These are phyloP conservation scores for Tilletia setariae DNA, from an alignment of 1,284 basidiomycete genomes.

Conservation along the genomic window DNA sequence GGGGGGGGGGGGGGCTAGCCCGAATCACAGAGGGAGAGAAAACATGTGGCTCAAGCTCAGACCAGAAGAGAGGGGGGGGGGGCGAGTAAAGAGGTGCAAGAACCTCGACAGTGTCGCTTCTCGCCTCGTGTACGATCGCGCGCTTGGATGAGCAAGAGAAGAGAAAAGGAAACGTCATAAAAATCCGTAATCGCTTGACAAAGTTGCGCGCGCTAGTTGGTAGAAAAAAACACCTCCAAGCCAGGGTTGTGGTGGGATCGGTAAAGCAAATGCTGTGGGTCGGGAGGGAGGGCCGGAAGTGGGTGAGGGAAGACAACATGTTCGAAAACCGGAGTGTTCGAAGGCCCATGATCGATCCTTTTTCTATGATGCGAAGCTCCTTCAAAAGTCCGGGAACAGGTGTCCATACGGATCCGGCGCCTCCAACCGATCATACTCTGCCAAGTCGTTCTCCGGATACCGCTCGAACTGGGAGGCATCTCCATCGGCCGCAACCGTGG, in stretches of 20 bases:
- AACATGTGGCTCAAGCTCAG: too few species aligned
- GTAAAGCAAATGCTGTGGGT: neutral
- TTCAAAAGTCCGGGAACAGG: slow-evolving; percentile 50
- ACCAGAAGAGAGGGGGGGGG: too few species aligned
- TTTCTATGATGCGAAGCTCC: neutral
- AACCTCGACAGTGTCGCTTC: too few species aligned
- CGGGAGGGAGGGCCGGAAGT: neutral
- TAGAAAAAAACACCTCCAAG: neutral
- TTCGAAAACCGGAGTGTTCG: neutral
- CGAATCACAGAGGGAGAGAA: too few species aligned
- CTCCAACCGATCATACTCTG: slow-evolving; percentile 43
- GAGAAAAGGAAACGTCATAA: too few species aligned
- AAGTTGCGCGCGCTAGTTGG: too few species aligned
- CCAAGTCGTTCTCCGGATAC: slow-evolving; percentile 49
- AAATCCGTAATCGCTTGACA: too few species aligned
- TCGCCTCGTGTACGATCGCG: too few species aligned
- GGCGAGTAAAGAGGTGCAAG: too few species aligned
- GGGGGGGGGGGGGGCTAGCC: too few species aligned
- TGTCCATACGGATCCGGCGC: slow-evolving; percentile 41
- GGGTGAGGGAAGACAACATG: neutral
- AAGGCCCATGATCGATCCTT: neutral
- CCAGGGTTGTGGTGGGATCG: neutral
- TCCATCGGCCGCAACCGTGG: slow-evolving; percentile 58
- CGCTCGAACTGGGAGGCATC: slow-evolving; percentile 54
- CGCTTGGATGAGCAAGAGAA: too few species aligned